Evolutionary conservation across 2,329 filamentous ascomycete genomes (phyloP).

Genomic region (Colletotrichum melonis): DNA sequence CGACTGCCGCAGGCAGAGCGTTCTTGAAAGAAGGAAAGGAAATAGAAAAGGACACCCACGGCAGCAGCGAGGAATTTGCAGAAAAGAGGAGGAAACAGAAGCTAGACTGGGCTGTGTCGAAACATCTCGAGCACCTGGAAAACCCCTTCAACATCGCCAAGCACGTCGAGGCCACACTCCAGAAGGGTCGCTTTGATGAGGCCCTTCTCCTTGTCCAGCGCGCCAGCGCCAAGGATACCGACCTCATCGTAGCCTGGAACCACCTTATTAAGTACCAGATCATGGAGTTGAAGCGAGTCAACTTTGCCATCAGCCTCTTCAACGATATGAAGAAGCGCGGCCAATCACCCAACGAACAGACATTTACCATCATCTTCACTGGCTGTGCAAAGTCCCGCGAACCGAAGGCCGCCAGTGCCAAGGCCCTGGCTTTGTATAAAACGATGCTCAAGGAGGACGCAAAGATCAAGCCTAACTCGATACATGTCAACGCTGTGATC

Average conservation of each 20-base stretch:
- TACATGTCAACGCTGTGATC: constrained; percentile 90
- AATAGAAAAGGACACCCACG: not conserved
- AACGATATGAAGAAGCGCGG: constrained; percentile 99
- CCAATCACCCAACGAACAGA: constrained; percentile 82
- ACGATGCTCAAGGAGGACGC: constrained; percentile 72
- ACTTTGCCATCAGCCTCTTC: constrained; percentile 80
- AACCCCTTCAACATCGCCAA: constrained; percentile 81
- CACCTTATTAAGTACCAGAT: constrained; percentile 81
- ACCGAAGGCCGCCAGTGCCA: constrained; percentile 68
- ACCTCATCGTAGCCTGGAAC: constrained; percentile 88
- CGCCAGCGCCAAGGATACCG: constrained; percentile 69
- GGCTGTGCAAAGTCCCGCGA: constrained; percentile 75
- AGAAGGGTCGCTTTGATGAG: constrained; percentile 69
- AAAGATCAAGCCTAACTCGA: constrained; percentile 76
- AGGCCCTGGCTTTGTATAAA: constrained; percentile 82
- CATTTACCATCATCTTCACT: constrained; percentile 85
- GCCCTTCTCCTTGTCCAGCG: constrained; percentile 75
- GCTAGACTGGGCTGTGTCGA: constrained; percentile 54
- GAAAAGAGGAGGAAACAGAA: constrained; percentile 41
- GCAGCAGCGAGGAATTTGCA: not conserved
- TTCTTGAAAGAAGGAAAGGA: not conserved
- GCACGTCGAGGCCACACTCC: constrained; percentile 72
- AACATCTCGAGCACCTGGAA: constrained; percentile 70
- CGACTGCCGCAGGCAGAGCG: not conserved
- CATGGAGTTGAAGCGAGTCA: constrained; percentile 64